These are phyloP conservation scores for Vitis rotundifolia DNA, from an alignment of 164 flowering plant genomes.

Conservation along the genomic window DNA sequence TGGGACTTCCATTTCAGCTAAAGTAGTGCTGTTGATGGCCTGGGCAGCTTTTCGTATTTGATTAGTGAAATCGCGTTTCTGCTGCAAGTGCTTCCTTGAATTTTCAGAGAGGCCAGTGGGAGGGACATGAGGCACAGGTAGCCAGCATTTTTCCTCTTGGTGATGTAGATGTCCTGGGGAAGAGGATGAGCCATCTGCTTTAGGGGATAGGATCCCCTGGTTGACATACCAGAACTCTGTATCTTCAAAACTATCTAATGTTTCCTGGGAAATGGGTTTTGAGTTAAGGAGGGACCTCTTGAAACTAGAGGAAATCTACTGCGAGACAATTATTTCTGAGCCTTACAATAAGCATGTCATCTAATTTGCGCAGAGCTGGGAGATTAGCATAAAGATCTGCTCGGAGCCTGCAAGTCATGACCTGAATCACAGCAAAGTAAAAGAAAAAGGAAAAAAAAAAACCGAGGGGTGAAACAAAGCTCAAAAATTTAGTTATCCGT, in stretches of 20 bases:
- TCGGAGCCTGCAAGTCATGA: conserved; percentile 13
- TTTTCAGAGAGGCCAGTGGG: conserved; percentile 25
- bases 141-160: conserved; percentile 39
- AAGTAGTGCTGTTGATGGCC: conserved; percentile 28
- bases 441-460: no score
- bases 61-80: conserved; percentile 28
- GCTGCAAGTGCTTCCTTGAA: conserved; percentile 19
- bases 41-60: conserved; percentile 34
- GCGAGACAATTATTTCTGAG: no score
- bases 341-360: conserved; percentile 21
- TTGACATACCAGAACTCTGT: conserved; percentile 17
- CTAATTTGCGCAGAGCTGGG: conserved; percentile 15
- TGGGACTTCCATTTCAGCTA: conserved; percentile 39
- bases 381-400: conserved; percentile 9
- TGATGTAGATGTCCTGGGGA: no score
- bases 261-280: conserved; percentile 2
- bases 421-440: neutral
- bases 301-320: neutral
- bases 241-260: conserved; percentile 7
- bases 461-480: no score
- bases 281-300: neutral
- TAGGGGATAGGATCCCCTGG: neutral
- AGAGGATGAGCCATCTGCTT: no score
- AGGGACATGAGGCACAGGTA: conserved; percentile 32
- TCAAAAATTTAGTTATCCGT: no score